Base-by-base conservation (phyloP, 31 red algal species). In the Odonthalia washingtoniensis region DNA sequence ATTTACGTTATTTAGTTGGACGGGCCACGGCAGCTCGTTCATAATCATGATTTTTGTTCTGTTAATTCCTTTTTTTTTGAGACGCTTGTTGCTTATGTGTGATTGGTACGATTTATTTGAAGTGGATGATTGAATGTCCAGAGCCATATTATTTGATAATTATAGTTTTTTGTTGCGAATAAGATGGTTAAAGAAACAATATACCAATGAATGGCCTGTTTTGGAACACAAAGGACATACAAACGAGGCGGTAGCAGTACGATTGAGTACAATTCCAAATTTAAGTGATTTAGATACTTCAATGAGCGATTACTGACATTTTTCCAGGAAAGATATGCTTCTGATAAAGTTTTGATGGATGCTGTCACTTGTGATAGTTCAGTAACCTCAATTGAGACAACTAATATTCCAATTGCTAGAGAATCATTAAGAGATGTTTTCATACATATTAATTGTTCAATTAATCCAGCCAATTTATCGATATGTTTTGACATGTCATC, bases 301-400 rank as follows among this genome's bases (percentile, higher is more conserved):
- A 5, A 89, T 30, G 18, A 89, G 18, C 75, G 46, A 6, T 41
- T 37, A 2, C 73, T 67, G 1, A 89, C 86, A 26, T 24, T 57
- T 64, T 89, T 66, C 86, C 86, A 89, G 9, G 57, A 70, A 4
- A 63, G 24, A 38, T 80, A 61, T 1, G 60, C 26, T 18, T 78
- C 37, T 35, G 86, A 44, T 0, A 89, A 76, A 3, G 75, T 89
- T 57, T 89, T 80, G 75, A 89, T 73, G 27, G 86, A 74, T 30
- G 75, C 86, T 26, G 74, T 80, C 40, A 80, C 39, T 33, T 61
- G 75, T 31, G 44, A 43, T 0, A 89, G 65, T 37, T 80, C 17
- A 14, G 28, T 30, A 28, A 65, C 86, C 39, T 66, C 35, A 72
- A 89, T 73, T 33, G 86, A 80, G 1, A 75, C 43, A 1, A 80